These are phyloP conservation scores for Cadophora gregata DNA, from an alignment of 2,329 filamentous ascomycete genomes.

Conservation along the genomic window DNA sequence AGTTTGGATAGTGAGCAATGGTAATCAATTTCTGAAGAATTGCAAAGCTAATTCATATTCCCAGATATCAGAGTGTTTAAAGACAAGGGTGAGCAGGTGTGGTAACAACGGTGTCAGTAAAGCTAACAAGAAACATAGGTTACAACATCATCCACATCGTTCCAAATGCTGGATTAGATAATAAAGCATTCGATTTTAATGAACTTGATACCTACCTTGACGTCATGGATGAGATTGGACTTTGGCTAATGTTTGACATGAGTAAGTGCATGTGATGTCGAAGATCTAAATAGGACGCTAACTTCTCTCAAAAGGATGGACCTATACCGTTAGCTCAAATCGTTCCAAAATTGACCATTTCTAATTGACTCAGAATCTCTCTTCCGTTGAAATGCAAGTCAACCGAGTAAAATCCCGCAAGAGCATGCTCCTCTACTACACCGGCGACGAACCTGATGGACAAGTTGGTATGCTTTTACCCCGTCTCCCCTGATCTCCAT, in stretches of 20 bases:
- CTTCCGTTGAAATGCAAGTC: slow-evolving; percentile 46
- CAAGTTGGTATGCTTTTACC: slow-evolving; percentile 21
- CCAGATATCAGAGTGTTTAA: slow-evolving; percentile 45
- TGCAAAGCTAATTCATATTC: not conserved
- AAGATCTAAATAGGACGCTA: not conserved
- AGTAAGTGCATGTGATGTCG: slow-evolving; percentile 48
- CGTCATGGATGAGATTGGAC: slow-evolving; percentile 48
- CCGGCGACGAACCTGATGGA: slow-evolving; percentile 57
- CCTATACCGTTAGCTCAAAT: slow-evolving; percentile 16
- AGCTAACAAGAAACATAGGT: not conserved
- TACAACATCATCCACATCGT: slow-evolving; percentile 39
- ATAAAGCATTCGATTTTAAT: slow-evolving; percentile 42
- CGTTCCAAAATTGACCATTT: not conserved
- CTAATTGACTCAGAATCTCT: slow-evolving; percentile 23
- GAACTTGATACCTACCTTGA: slow-evolving; percentile 48
- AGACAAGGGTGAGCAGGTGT: slow-evolving; percentile 27
- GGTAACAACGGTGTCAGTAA: no score
- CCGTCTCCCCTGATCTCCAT: not conserved
- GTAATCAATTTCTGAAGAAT: not conserved
- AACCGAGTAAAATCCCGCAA: slow-evolving; percentile 30
- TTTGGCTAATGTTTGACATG: slow-evolving; percentile 51
- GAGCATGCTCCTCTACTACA: slow-evolving; percentile 57
- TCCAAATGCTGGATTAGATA: slow-evolving; percentile 45
- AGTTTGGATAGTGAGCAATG: slow-evolving; percentile 42
- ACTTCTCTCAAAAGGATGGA: slow-evolving; percentile 25